Conservation (phyloP, 1,139 yeast genomes). For the Diutina scorzettiae region DNA sequence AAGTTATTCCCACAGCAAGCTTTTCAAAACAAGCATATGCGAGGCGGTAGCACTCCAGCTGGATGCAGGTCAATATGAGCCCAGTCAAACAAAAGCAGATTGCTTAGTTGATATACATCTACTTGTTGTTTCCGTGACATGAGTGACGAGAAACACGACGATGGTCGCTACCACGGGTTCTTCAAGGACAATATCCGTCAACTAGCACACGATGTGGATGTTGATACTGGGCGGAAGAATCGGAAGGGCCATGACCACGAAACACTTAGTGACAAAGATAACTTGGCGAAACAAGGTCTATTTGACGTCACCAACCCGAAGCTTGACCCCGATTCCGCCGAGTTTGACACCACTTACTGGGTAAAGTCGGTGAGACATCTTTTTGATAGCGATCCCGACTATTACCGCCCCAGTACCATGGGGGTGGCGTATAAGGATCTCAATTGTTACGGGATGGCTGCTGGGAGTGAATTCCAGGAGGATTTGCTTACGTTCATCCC, state of each 20-base stretch:
- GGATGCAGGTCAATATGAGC: no score
- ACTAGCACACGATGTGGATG: neutral
- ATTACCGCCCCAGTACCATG: constrained; percentile 52
- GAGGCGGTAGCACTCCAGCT: no score
- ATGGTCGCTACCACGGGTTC: neutral
- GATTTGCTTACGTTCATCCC: constrained; percentile 42
- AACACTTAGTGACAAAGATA: no score
- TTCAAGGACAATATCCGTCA: neutral
- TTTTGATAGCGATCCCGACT: constrained; percentile 45
- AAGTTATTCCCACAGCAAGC: no score
- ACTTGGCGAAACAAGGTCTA: no score
- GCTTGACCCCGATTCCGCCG: constrained; percentile 29
- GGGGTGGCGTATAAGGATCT: constrained; percentile 62
- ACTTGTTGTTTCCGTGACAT: no score
- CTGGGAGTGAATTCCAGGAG: constrained; percentile 71
- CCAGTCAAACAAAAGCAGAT: no score
- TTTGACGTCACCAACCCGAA: constrained; percentile 8
- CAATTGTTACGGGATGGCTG: constrained; percentile 62
- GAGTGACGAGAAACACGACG: no score
- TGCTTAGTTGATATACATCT: no score
- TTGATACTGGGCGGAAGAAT: no score
- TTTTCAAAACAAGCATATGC: no score
- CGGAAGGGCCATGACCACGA: no score
- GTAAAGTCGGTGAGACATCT: constrained; percentile 53
- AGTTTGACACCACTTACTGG: constrained; percentile 60